These are phyloP conservation scores for Suillus subluteus DNA, from an alignment of 768 basidiomycete species.

Conservation along the genomic window DNA sequence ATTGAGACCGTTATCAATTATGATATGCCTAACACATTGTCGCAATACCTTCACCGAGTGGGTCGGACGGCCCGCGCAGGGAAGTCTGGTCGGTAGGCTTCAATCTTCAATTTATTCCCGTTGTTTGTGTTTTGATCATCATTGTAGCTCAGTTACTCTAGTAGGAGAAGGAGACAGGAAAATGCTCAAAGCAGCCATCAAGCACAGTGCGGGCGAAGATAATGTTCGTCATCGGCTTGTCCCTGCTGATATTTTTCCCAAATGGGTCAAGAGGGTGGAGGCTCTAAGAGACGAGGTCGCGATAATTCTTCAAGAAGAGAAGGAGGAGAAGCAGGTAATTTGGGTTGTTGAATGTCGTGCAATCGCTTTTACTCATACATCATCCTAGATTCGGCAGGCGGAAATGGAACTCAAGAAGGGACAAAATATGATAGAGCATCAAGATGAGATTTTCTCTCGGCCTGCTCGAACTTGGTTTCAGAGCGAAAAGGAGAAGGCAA, in stretches of 20 bases:
- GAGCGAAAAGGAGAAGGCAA: conserved; percentile 77
- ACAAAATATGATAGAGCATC: conserved; percentile 93
- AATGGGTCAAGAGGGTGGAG: conserved; percentile 72
- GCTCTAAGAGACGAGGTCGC: conserved; percentile 75
- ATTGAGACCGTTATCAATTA: conserved; percentile 98
- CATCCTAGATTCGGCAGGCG: conserved; percentile 72
- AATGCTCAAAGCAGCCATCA: conserved; percentile 94
- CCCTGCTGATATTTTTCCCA: conserved; percentile 70
- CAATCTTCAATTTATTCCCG: conserved; percentile 4
- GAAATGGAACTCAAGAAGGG: conserved; percentile 97
- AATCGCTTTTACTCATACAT: conserved; percentile 16
- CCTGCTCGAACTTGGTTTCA: conserved; percentile 99
- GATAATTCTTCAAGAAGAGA: conserved; percentile 86
- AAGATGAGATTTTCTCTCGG: conserved; percentile 88
- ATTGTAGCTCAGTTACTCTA: conserved; percentile 82
- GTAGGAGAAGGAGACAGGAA: conserved; percentile 97
- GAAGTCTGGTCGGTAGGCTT: conserved; percentile 79
- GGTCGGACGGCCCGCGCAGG: conserved; percentile 98
- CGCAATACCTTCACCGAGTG: conserved; percentile 95
- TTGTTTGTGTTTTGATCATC: conserved; percentile 13
- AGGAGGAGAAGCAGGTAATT: conserved; percentile 87
- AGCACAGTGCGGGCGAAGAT: conserved; percentile 77
- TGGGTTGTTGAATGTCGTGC: conserved; percentile 2
- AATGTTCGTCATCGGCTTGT: conserved; percentile 89
- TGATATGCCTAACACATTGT: conserved; percentile 93